These are phyloP conservation scores for Prunus mume DNA, from an alignment of 306 rosid genomes.

Conservation along the genomic window DNA sequence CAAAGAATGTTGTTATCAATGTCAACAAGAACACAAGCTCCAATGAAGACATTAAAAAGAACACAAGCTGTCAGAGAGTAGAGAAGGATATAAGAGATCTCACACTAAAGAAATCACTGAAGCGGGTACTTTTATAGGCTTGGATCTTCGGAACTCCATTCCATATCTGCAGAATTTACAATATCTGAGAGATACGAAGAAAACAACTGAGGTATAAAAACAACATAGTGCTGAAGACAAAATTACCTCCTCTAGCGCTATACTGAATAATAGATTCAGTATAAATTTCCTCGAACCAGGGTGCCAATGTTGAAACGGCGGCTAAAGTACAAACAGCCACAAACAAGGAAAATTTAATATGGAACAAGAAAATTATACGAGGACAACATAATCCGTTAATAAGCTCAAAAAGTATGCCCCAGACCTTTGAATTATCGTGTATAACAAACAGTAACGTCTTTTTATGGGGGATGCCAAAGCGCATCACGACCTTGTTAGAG, in stretches of 20 bases:
- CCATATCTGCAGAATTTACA: conserved; percentile 70
- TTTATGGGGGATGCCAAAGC: conserved; percentile 86
- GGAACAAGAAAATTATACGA: conserved; percentile 2
- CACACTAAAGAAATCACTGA: conserved; percentile 85
- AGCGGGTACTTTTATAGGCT: conserved; percentile 62
- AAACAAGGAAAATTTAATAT: conserved; percentile 14
- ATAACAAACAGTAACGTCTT: conserved; percentile 84
- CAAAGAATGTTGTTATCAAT: conserved; percentile 18
- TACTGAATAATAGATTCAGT: conserved; percentile 1
- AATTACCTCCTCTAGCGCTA: conserved; percentile 38
- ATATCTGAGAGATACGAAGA: conserved; percentile 13
- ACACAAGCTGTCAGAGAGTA: not conserved
- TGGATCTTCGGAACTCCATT: conserved; percentile 70
- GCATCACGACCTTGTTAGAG: conserved; percentile 99
- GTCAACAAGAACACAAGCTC: not conserved
- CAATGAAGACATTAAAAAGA: not conserved
- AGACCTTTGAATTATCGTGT: conserved; percentile 91
- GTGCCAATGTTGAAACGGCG: conserved; percentile 62
- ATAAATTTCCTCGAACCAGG: conserved; percentile 70
- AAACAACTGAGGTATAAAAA: not conserved
- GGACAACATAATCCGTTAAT: not conserved
- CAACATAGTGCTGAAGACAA: conserved; percentile 9
- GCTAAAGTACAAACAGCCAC: conserved; percentile 35
- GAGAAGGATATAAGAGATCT: conserved; percentile 13
- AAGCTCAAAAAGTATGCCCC: not conserved